Base-by-base conservation (phyloP, 2,329 filamentous ascomycete genomes). In the Fusarium xylarioides region DNA sequence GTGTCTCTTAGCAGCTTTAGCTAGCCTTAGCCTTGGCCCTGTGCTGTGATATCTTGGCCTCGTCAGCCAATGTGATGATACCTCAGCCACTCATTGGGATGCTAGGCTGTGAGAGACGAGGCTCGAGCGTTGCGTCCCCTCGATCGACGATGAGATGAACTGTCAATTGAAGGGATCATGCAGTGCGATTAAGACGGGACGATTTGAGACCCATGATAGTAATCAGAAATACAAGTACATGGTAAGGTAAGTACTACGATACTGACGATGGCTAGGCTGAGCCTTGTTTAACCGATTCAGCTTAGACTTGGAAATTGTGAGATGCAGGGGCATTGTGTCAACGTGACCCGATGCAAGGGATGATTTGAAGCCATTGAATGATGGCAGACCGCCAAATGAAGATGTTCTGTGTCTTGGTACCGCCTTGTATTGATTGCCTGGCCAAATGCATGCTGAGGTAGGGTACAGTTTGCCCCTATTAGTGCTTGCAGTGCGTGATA, bases 261-360 rank as follows among this genome's bases (percentile, higher is more conserved):
- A 52, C 49, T 42, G 38, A 54, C 38, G 30, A 66, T 35, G 37
- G 34, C 21, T 49, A 54, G 46, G 47, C 62, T 56, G 57, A 74
- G 66, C 62, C 70, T 61, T 68, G 68, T 52, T 58, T 44, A 54
- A 57, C 47, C 34, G 53, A 70, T 34, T 37, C 60, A 56, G 69
- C 49, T 34, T 54, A 53, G 56, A 58, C 35, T 35, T 57, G 49
- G 70, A 71, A 43, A 71, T 67, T 43, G 35, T 52, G 66, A 47
- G 23, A 71, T 71, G 71, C 71, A 74, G 63, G 71, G 71, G 67
- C 42, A 47, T 55, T 55, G 50, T 71, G 67, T 69, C 63, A 72
- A 69, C 71, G 70, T 74, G 71, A 74, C 68, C 54, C 35, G 26
- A 54, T 32, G 71, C 56, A 74, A 72, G 71, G 71, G 71, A 69